phyloP scores from a whole-genome alignment of 306 rosid genomes.

The Acmispon strigosus region DNA sequence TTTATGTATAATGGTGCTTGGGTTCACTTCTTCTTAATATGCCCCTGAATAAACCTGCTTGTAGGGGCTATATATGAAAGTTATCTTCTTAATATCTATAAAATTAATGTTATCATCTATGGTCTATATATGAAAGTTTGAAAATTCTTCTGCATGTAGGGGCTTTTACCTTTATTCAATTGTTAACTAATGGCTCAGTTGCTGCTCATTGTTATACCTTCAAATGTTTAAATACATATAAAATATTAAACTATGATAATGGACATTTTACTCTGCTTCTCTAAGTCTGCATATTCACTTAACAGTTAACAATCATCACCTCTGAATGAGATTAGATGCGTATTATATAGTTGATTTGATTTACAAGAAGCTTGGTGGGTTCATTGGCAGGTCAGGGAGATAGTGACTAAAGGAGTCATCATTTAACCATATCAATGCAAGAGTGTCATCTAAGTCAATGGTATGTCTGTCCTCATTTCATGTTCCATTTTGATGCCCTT shows the following conservation, averaged over 20 bases:
- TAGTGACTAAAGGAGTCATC: slow-evolving; percentile 36
- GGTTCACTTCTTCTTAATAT: background rate
- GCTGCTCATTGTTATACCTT: background rate
- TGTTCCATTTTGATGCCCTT: background rate
- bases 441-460: slow-evolving; percentile 25
- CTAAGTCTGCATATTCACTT: background rate
- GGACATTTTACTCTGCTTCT: background rate
- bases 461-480: slow-evolving; percentile 26
- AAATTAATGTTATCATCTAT: background rate
- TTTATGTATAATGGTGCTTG: background rate
- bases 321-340: slow-evolving; percentile 3
- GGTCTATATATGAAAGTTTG: background rate
- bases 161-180: background rate
- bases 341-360: slow-evolving; percentile 25
- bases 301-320: too few species aligned
- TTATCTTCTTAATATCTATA: background rate
- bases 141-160: background rate
- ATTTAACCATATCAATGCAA: slow-evolving; percentile 30
- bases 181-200: background rate
- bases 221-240: background rate
- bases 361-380: slow-evolving; percentile 39
- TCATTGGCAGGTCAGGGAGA: slow-evolving; percentile 56
- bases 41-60: background rate
- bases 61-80: background rate
- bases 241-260: background rate